These are phyloP conservation scores for Leishmania mexicana DNA, from an alignment of 208 protist species.

Conservation along the genomic window DNA sequence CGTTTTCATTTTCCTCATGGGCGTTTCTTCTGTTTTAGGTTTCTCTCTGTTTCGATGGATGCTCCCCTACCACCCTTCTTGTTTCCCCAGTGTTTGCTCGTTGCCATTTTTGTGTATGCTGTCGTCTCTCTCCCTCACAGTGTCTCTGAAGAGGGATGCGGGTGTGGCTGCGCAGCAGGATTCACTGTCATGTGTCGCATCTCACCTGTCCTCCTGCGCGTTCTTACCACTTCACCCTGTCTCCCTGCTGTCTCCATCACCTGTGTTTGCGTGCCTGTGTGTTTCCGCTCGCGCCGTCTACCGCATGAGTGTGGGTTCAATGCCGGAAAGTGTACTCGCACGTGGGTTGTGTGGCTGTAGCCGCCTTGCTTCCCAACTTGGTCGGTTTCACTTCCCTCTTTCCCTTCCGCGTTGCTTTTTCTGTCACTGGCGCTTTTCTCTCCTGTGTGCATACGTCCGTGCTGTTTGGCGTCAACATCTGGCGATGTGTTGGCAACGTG, in stretches of 20 bases:
- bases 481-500: neutral
- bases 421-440: neutral
- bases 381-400: neutral
- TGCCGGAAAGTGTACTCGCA: neutral
- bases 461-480: neutral
- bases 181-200: neutral
- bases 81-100: neutral
- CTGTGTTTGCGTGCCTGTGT: neutral
- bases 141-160: neutral
- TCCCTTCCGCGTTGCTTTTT: neutral
- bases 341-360: neutral
- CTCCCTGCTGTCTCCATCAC: neutral
- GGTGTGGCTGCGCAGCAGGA: neutral
- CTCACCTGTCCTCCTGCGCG: neutral
- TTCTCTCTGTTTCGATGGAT: neutral
- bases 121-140: neutral
- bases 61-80: neutral
- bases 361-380: neutral
- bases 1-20: slow-evolving; percentile 4
- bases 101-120: neutral
- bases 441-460: neutral
- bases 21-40: neutral
- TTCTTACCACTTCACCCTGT: neutral
- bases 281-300: neutral
- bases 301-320: neutral